Evolutionary conservation across 805 yeast genomes (phyloP).

Genomic region (Scheffersomyces ergatensis): DNA sequence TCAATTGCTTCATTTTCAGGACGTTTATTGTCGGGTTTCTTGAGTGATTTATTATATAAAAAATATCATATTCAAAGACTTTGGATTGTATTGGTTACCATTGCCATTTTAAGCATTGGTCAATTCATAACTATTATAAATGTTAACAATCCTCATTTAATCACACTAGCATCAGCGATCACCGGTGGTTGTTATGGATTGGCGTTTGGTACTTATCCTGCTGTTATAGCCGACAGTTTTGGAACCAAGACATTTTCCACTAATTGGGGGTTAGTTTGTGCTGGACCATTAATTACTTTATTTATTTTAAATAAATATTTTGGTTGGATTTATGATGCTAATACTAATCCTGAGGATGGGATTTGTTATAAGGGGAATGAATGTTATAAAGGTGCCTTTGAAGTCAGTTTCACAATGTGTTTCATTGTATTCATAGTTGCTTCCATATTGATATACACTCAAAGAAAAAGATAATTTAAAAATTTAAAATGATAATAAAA

Average conservation of each 20-base stretch:
- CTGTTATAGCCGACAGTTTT: constrained; percentile 69
- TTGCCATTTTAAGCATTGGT: constrained; percentile 30
- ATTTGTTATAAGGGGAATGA: constrained; percentile 34
- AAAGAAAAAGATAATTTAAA: constrained; percentile 3
- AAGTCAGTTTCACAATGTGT: constrained; percentile 26
- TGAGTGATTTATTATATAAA: constrained; percentile 59
- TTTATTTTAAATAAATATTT: constrained; percentile 53
- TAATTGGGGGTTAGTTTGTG: constrained; percentile 71
- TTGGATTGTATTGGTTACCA: constrained; percentile 59
- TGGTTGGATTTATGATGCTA: constrained; percentile 52
- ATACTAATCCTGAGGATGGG: constrained; percentile 37
- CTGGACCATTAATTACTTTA: constrained; percentile 63
- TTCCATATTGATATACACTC: constrained; percentile 23
- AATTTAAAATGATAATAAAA: neutral
- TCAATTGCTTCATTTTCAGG: constrained; percentile 68
- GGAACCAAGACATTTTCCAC: constrained; percentile 70
- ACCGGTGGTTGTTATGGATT: constrained; percentile 71
- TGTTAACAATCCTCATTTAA: constrained; percentile 24
- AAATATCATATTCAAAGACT: constrained; percentile 54
- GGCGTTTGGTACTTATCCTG: constrained; percentile 72
- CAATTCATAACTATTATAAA: constrained; percentile 33
- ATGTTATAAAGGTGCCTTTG: constrained; percentile 38
- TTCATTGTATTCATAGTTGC: constrained; percentile 21
- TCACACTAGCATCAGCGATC: constrained; percentile 50
- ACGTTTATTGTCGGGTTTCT: constrained; percentile 60